Base-by-base conservation (phyloP, 2,329 filamentous ascomycete genomes). In the Westerdykella sp. region DNA sequence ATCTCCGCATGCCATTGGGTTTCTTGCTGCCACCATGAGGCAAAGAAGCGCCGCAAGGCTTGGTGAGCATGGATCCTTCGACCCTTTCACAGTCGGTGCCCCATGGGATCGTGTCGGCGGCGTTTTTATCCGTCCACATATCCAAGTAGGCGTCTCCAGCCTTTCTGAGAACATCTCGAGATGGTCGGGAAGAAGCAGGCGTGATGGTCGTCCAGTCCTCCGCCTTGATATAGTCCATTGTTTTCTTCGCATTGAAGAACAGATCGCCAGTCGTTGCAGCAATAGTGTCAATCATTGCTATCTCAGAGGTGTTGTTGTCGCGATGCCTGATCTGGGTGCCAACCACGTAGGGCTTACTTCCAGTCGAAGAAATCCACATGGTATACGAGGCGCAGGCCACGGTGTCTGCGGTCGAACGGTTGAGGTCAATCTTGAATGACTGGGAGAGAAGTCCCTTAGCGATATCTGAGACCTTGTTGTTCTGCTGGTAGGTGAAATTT, bases 101-200 rank as follows among this genome's bases (percentile, higher is more conserved):
- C 58, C 56, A 63, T 2, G 54, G 53, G 37, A 63, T 63, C 11
- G 36, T 55, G 42, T 56, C 57, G 2, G 56, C 54, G 22, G 58
- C 58, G 32, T 53, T 59, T 4, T 50, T 37, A 44, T 63, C 51
- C 3, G 58, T 63, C 57, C 58, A 63, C 57, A 61, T 63, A 25
- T 63, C 57, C 4, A 63, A 43, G 38, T 63, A 63, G 2, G 45
- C 58, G 37, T 61, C 58, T 4, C 59, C 57, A 5, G 51, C 48
- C 34, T 54, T 56, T 36, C 54, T 59, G 16, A 63, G 45, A 10
- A 58, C 23, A 1, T 58, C 56, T n/a, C 59, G 48, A 12, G 50
- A 54, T n/a, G 57, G 56, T 9, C 49, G 49, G 11, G 47, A 48
- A 1, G 45, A 40, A 0, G 46, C 49, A 3, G 53, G 43, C 25